These are phyloP conservation scores for Hysterium pulicare DNA, from an alignment of 2,329 filamentous ascomycete species.

Conservation along the genomic window DNA sequence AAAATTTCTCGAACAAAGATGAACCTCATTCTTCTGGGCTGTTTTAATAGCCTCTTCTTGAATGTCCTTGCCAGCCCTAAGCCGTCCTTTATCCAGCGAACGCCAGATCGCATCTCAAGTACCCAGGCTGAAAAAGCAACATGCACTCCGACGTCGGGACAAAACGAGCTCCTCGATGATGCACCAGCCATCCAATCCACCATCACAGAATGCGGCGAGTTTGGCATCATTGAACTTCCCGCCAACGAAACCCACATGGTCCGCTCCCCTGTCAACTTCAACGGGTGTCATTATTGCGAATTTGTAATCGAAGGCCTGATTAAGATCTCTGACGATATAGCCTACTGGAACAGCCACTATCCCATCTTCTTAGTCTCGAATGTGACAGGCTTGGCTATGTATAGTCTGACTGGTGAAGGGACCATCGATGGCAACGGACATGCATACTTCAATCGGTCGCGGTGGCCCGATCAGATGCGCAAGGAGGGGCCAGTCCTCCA, in stretches of 20 bases:
- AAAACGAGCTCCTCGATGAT: slow-evolving; percentile 32
- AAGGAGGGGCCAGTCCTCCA: slow-evolving; percentile 45
- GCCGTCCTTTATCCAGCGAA: background rate
- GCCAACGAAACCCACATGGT: slow-evolving; percentile 42
- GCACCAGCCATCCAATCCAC: slow-evolving; percentile 44
- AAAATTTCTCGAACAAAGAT: too few species aligned
- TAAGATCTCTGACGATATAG: slow-evolving; percentile 36
- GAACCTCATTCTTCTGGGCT: too few species aligned
- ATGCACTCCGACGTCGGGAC: background rate
- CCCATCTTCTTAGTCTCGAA: slow-evolving; percentile 41
- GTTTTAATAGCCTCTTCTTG: too few species aligned
- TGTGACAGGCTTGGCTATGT: slow-evolving; percentile 38
- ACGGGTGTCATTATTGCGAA: slow-evolving; percentile 41
- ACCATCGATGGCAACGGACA: slow-evolving; percentile 49
- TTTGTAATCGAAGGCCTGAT: slow-evolving; percentile 46
- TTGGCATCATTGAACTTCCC: slow-evolving; percentile 47
- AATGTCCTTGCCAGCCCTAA: too few species aligned
- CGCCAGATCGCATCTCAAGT: background rate
- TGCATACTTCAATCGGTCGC: too few species aligned
- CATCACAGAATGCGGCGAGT: slow-evolving; percentile 40
- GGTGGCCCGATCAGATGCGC: too few species aligned
- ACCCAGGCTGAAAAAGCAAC: background rate
- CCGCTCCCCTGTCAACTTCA: slow-evolving; percentile 43
- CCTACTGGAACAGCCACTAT: slow-evolving; percentile 41
- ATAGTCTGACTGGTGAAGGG: slow-evolving; percentile 40